Evolutionary conservation across 1,284 basidiomycete species (phyloP).

Genomic region (Cutaneotrichosporon sp.): DNA sequence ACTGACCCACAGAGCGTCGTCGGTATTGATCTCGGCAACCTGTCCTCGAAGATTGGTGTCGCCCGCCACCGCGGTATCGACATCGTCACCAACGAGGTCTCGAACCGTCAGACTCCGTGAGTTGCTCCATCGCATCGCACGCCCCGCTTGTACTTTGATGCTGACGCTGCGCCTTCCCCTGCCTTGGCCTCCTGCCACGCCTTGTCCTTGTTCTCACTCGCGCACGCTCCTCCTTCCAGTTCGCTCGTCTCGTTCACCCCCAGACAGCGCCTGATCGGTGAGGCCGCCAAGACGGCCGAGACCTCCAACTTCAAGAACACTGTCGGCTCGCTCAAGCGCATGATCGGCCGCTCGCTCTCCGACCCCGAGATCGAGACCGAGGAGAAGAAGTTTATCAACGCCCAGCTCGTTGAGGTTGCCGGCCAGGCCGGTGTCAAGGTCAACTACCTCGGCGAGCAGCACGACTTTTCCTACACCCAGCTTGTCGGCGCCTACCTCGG

Average conservation of each 20-base stretch:
- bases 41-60: constrained; percentile 91
- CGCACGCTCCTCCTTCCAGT: constrained; percentile 54
- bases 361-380: constrained; percentile 76
- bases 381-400: constrained; percentile 88
- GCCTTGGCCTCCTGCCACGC: background rate
- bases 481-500: constrained; percentile 81
- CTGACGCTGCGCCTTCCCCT: background rate
- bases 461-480: constrained; percentile 79
- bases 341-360: constrained; percentile 72
- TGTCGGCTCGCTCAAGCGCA: constrained; percentile 82
- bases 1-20: constrained; percentile 63
- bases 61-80: constrained; percentile 90
- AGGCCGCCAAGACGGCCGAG: constrained; percentile 92
- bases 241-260: constrained; percentile 89
- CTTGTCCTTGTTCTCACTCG: constrained; percentile 3
- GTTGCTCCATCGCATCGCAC: constrained; percentile 46
- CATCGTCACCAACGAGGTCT: constrained; percentile 93
- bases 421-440: constrained; percentile 84
- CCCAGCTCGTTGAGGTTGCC: constrained; percentile 74
- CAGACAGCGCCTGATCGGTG: constrained; percentile 84
- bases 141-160: background rate
- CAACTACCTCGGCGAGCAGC: constrained; percentile 77
- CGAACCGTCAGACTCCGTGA: constrained; percentile 89
- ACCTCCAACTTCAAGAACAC: constrained; percentile 98
- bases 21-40: constrained; percentile 86